Base-by-base conservation (phyloP, 2,329 filamentous ascomycete genomes). In the Claviceps digitariae region DNA sequence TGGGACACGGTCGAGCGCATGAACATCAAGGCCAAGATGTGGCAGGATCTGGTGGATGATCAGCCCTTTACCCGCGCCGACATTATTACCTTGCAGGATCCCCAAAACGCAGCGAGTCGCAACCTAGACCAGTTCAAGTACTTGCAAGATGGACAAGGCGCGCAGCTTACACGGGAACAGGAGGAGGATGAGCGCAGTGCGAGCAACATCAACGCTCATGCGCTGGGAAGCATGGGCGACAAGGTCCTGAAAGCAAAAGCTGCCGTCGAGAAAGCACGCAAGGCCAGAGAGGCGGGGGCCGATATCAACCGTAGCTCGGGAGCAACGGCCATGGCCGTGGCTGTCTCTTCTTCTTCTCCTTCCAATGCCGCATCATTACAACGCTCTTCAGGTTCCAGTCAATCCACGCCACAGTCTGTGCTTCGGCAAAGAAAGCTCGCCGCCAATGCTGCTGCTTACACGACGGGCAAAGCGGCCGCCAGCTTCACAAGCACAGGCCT, bases 21-120 rank as follows among this genome's bases (percentile, higher is more conserved):
- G 72, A 98, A 98, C 67, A 85, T 98, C 69, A 97, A 97, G 73
- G 78, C 89, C 50, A 97, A 96, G 78, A 86, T 94, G 73, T 98
- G 93, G 93, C 79, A 76, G 59, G 93, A 98, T 69, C 71, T 98
- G 45, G 78, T 97, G 9, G 88, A 86, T 62, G 91, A 98, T 61
- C 78, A 83, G 57, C 86, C 90, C 55, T 98, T 98, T 63, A 81
- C 81, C 31, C 81, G 93, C 57, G 87, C 87, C 61, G 93, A 98
- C 68, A 91, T 98, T 56, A 95, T 98, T 63, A 96, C 90, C 0
- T 73, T 98, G 10, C 94, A 98, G 66, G 93, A 98, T 66, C 93
- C 93, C 12, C 90, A 95, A 65, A 95, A 95, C 66, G 75, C 93
- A 21, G 83, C 86, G 53, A 82, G 83, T 53, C 75, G 91, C 59